Conservation (phyloP, 2,329 filamentous ascomycete species). For the Paramyrothecium sp. region DNA sequence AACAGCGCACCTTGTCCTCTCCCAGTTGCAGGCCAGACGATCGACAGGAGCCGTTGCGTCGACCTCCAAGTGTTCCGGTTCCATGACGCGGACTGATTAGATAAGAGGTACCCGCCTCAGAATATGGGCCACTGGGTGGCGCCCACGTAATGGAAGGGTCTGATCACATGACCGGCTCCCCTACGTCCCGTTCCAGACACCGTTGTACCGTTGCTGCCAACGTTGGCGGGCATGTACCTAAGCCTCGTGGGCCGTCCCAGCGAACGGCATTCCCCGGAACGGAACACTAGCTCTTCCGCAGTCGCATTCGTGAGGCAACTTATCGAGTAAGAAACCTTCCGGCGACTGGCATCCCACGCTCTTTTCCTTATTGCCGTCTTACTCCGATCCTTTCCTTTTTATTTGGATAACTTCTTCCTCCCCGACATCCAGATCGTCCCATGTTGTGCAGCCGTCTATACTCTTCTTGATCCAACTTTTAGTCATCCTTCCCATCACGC, state of each 20-base stretch:
- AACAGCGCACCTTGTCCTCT: too few relatives aligned
- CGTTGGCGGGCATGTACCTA: neutral
- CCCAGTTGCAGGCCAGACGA: too few relatives aligned
- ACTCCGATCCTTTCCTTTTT: neutral
- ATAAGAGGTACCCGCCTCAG: too few relatives aligned
- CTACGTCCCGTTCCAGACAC: too few relatives aligned
- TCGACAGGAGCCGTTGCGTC: too few relatives aligned
- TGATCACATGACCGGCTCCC: too few relatives aligned
- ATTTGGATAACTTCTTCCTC: neutral
- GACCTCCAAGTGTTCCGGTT: too few relatives aligned
- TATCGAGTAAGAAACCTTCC: neutral
- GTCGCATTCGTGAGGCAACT: slow-evolving; percentile 8
- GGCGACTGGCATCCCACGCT: neutral
- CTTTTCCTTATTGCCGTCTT: neutral
- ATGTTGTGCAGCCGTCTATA: neutral
- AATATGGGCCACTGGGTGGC: too few relatives aligned
- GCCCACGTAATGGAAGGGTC: too few relatives aligned
- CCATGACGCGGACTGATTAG: too few relatives aligned
- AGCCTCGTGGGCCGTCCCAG: too few relatives aligned
- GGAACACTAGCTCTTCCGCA: slow-evolving; percentile 23
- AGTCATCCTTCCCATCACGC: neutral
- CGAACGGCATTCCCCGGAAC: slow-evolving; percentile 1
- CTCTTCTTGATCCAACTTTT: neutral
- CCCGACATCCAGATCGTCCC: neutral
- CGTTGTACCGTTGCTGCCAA: neutral